phyloP scores from a whole-genome alignment of 2,329 filamentous ascomycete species.

The Colletotrichum lentis region DNA sequence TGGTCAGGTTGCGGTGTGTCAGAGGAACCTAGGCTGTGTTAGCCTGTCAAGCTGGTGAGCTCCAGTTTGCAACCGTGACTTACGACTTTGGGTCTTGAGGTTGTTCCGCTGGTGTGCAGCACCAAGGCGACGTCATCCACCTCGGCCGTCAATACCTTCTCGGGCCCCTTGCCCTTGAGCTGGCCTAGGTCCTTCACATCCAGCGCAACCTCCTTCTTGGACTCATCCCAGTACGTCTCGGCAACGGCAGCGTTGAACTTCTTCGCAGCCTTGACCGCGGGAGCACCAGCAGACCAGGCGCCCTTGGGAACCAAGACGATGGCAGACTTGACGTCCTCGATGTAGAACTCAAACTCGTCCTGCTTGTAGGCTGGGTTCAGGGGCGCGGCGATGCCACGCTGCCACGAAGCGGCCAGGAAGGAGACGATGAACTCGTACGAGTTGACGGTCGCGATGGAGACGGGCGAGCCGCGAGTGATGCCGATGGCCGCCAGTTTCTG shows the following conservation, averaged over 20 bases:
- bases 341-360: conserved; percentile 91
- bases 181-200: conserved; percentile 81
- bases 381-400: conserved; percentile 84
- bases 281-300: conserved; percentile 69
- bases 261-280: conserved; percentile 78
- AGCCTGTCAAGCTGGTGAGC: conserved; percentile 12
- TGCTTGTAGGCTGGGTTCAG: conserved; percentile 90
- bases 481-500: conserved; percentile 79
- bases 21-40: conserved; percentile 68
- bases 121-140: conserved; percentile 84
- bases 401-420: conserved; percentile 86
- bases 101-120: conserved; percentile 83
- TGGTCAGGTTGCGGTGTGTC: conserved; percentile 80
- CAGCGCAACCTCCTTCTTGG: conserved; percentile 70
- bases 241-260: conserved; percentile 86
- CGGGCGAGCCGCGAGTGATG: conserved; percentile 72
- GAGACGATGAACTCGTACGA: conserved; percentile 89
- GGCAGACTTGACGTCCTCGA: conserved; percentile 83
- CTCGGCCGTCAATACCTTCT: conserved; percentile 59
- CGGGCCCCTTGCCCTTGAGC: conserved; percentile 56
- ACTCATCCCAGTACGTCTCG: conserved; percentile 81
- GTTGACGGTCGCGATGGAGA: conserved; percentile 85
- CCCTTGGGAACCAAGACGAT: conserved; percentile 79
- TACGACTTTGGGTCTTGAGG: conserved; percentile 84
- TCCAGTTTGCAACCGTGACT: conserved; percentile 42